Base-by-base conservation (phyloP, 2,329 filamentous ascomycete genomes). In the Pestalotiopsis sp. region DNA sequence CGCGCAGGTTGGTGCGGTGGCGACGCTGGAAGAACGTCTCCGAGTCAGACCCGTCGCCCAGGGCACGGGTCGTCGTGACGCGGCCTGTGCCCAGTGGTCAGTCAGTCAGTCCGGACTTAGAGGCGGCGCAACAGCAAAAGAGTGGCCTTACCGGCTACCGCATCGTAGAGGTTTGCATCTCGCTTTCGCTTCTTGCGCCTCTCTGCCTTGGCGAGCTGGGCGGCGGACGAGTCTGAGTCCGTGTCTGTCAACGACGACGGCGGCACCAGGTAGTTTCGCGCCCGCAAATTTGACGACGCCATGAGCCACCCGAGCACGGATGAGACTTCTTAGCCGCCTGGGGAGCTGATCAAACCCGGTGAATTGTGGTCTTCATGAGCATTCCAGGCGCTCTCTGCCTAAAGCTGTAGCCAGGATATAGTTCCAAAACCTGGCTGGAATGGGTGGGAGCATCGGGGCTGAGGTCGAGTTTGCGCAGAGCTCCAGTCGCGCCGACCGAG, bases 121-220 rank as follows among this genome's bases (percentile, higher is more conserved):
- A 12, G 38, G n/a, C 27, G 17, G 13, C 25, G 14, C 20, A 62
- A 20, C 38, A 14, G 36, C 20, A 25, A 41, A 57, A 3, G 13
- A n/a, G 13, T 11, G 25, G n/a, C 74, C 79, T 72, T 77, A 91
- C 91, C 91, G 74, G 91, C 91, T 67, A 93, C 90, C 17, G 91
- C 91, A 80, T 94, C 92, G 78, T 92, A 94, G 23, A 94, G 80
- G 23, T 86, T 93, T 56, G 86, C 84, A 61, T 73, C 77, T 78
- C 76, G 72, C 71, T 67, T 76, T 66, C 67, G 72, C 38, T 72
- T 74, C 69, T 71, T 75, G 17, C 69, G 70, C 56, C 65, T 74
- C 27, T 65, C 67, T 13, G 69, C 69, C 69, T 61, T 61, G 36
- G 65, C 76, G 38, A 52, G 72, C 71, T 57, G 72, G 68, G 52